Base-by-base conservation (phyloP, 179 eudicot genomes). In the Beta lomatogona region DNA sequence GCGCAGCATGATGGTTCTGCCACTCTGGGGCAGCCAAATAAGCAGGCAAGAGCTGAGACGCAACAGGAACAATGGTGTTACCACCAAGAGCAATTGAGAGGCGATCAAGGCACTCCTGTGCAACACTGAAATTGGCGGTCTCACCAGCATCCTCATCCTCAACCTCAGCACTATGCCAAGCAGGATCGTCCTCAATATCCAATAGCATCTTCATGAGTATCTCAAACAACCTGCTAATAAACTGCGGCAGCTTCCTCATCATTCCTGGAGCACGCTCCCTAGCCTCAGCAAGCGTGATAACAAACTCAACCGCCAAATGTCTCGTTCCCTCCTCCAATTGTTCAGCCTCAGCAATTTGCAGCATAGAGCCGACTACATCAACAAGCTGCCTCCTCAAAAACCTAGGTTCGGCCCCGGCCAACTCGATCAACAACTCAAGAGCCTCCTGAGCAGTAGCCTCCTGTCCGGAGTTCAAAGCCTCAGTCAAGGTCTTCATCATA, bases 161-260 rank as follows among this genome's bases (percentile, higher is more conserved):
- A 6, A 82, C 78, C 74, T 91, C 92, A 0, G 95, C 94, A 21
- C 78, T 87, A 81, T 95, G 97, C 98, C 99, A 95, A 1, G 87
- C 91, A 12, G 92, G 92, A 72, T 94, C 99, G 75, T 95, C 99
- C 90, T 95, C 94, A 9, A 95, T 82, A 83, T 95, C 99, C 86
- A 92, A 72, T 73, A 95, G 77, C 99, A 93, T 92, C 87, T 91
- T 89, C 95, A 95, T 89, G 77, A 95, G 81, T 13, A 91, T 91
- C 3, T 88, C 91, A 82, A 95, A 93, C 71, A 95, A 63, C 83
- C 94, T 90, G 78, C 89, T 89, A 31, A 94, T 91, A 71, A 95
- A 95, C 81, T 95, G 99, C 0, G 99, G 99, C 85, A 95, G 74
- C 88, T 95, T 94, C 88, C 99, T 87, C 97, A 95, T 95, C 99